Percentiles rank a stretch among this genome's conserved stretches.
These are phyloP conservation scores for Melampsora abietis-canadensis DNA, from an alignment of 1,284 basidiomycete genomes.

Conservation along the genomic window DNA sequence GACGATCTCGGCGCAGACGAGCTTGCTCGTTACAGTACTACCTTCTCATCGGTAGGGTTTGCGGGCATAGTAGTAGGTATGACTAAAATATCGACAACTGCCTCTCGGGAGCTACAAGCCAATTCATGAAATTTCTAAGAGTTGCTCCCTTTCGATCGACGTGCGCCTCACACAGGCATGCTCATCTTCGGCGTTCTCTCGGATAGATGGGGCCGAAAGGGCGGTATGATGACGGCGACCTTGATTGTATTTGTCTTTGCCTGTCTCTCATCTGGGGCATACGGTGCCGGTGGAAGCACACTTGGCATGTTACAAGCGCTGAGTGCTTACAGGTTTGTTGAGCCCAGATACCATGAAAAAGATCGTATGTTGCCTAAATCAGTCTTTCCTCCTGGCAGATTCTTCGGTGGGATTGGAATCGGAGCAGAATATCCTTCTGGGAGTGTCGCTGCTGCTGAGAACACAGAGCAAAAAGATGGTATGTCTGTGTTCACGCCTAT, in stretches of 20 bases:
- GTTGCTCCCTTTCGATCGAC: slow-evolving; percentile 67
- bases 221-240: slow-evolving; percentile 79
- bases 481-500: slow-evolving; percentile 1
- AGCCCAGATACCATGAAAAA: background rate
- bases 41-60: slow-evolving; percentile 41
- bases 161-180: slow-evolving; percentile 22
- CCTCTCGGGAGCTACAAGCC: background rate
- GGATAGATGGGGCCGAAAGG: slow-evolving; percentile 81
- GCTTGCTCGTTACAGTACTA: slow-evolving; percentile 21
- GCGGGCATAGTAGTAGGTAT: slow-evolving; percentile 40
- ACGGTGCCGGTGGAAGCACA: slow-evolving; percentile 70
- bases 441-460: slow-evolving; percentile 84
- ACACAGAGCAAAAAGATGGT: slow-evolving; percentile 66
- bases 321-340: slow-evolving; percentile 67
- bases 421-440: slow-evolving; percentile 90
- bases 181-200: slow-evolving; percentile 63
- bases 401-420: slow-evolving; percentile 55
- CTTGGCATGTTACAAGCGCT: slow-evolving; percentile 72
- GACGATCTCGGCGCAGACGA: slow-evolving; percentile 28
- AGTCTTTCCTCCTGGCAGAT: slow-evolving; percentile 43
- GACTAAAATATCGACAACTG: background rate
- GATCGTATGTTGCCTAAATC: background rate
- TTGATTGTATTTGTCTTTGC: slow-evolving; percentile 76
- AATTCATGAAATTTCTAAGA: background rate
- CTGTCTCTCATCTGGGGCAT: slow-evolving; percentile 73